A percentile compares a stretch with the other conserved stretches of the same genome.
These are phyloP conservation scores for Cymbidium sinense DNA, from an alignment of 106 monocot genomes.

Conservation along the genomic window DNA sequence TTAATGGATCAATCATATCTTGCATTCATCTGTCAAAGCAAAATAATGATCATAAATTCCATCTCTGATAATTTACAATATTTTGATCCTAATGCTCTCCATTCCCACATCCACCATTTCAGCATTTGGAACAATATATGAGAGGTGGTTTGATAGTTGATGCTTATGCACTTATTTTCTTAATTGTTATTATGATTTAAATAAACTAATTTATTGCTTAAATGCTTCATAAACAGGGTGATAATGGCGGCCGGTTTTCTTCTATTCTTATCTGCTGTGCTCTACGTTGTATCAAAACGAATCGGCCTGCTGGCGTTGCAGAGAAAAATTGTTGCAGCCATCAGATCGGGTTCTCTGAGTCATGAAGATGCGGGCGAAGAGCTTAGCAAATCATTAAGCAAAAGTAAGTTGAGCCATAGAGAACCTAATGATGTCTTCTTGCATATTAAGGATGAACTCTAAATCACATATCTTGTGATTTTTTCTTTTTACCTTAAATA, in stretches of 20 bases:
- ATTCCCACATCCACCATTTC: too few relatives aligned
- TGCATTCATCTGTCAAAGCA: too few relatives aligned
- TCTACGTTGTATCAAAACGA: slow-evolving; percentile 43
- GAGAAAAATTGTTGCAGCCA: slow-evolving; percentile 35
- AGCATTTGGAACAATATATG: too few relatives aligned
- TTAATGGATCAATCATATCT: too few relatives aligned
- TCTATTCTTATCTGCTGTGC: slow-evolving; percentile 15
- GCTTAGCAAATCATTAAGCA: background rate
- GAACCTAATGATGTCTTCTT: background rate
- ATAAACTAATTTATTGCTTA: background rate
- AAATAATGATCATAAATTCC: too few relatives aligned
- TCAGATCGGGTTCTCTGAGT: slow-evolving; percentile 29
- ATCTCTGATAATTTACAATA: too few relatives aligned
- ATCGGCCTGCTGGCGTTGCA: slow-evolving; percentile 39
- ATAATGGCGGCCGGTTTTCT: slow-evolving; percentile 18
- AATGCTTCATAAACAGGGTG: slow-evolving; percentile 12
- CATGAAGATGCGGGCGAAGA: background rate
- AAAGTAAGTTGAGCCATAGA: background rate
- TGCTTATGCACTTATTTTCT: background rate
- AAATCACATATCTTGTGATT: background rate
- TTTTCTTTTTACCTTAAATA: background rate
- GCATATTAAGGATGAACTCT: slow-evolving; percentile 5
- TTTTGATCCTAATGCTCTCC: too few relatives aligned
- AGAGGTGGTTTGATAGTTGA: too few relatives aligned
- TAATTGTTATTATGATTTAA: background rate